These are phyloP conservation scores for Phytophthora meadii DNA, from an alignment of 352 stramenopile genomes.

Conservation along the genomic window DNA sequence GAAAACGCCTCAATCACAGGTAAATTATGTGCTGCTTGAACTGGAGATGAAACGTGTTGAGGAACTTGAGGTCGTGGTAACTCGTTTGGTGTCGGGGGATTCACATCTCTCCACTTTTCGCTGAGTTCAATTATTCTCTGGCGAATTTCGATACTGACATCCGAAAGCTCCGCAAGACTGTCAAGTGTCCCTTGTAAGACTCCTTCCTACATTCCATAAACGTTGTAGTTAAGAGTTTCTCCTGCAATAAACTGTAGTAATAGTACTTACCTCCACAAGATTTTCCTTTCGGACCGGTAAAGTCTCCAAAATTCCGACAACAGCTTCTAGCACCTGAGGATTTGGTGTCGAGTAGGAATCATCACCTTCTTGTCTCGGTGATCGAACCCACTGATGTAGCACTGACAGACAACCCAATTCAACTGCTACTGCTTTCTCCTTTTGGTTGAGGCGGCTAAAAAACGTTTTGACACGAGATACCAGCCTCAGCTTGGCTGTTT, in stretches of 20 bases:
- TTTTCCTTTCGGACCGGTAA: constrained; percentile 72
- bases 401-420: constrained; percentile 66
- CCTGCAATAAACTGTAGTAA: neutral
- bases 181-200: constrained; percentile 44
- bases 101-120: constrained; percentile 51
- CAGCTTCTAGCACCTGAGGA: constrained; percentile 70
- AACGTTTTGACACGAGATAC: constrained; percentile 80
- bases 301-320: constrained; percentile 57
- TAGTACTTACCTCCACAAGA: constrained; percentile 58
- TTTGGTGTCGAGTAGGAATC: constrained; percentile 36
- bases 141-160: constrained; percentile 43
- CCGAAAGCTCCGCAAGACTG: constrained; percentile 37
- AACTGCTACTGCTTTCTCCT: constrained; percentile 59
- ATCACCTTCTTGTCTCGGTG: constrained; percentile 19
- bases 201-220: constrained; percentile 35
- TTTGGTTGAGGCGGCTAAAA: constrained; percentile 62
- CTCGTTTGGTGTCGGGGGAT: constrained; percentile 38
- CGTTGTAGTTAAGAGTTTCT: neutral
- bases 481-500: constrained; percentile 74
- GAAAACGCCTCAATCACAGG: constrained; percentile 57
- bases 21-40: constrained; percentile 27
- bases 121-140: constrained; percentile 49
- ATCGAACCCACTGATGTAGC: constrained; percentile 69
- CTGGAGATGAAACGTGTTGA: constrained; percentile 21
- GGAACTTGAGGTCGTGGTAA: constrained; percentile 13